Evolutionary conservation across 1,284 basidiomycete species (phyloP).

Genomic region (Ganoderma sinense): DNA sequence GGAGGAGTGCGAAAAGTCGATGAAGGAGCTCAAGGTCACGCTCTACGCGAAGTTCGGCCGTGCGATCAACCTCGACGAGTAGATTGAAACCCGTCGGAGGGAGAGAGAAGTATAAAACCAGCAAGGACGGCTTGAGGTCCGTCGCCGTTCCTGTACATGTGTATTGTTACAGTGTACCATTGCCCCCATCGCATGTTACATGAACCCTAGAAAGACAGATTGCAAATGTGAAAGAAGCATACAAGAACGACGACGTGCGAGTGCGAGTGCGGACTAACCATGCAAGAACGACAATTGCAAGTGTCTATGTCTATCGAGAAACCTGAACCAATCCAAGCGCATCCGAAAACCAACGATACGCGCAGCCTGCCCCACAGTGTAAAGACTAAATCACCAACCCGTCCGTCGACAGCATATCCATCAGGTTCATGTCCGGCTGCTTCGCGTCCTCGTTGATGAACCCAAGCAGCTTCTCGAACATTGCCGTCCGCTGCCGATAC

Average conservation of each 20-base stretch:
- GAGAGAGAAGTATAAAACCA: neutral
- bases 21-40: constrained; percentile 90
- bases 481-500: constrained; percentile 67
- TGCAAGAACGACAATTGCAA: neutral
- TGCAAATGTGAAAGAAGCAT: neutral
- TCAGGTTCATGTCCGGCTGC: constrained; percentile 56
- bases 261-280: neutral
- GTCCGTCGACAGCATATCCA: constrained; percentile 41
- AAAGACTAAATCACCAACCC: constrained; percentile 11
- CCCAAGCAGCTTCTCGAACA: constrained; percentile 71
- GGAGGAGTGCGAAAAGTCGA: constrained; percentile 81
- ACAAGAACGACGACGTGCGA: neutral
- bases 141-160: constrained; percentile 6
- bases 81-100: neutral
- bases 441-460: constrained; percentile 69
- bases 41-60: constrained; percentile 94
- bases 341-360: neutral
- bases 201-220: neutral
- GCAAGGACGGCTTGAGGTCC: neutral
- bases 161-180: constrained; percentile 17
- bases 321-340: neutral
- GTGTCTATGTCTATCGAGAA: neutral
- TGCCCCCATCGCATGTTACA: constrained; percentile 11
- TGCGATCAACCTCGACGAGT: constrained; percentile 92
- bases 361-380: neutral